Evolutionary conservation across 305 asterid genomes (phyloP).

Genomic region (Solanum aculeatissimum): DNA sequence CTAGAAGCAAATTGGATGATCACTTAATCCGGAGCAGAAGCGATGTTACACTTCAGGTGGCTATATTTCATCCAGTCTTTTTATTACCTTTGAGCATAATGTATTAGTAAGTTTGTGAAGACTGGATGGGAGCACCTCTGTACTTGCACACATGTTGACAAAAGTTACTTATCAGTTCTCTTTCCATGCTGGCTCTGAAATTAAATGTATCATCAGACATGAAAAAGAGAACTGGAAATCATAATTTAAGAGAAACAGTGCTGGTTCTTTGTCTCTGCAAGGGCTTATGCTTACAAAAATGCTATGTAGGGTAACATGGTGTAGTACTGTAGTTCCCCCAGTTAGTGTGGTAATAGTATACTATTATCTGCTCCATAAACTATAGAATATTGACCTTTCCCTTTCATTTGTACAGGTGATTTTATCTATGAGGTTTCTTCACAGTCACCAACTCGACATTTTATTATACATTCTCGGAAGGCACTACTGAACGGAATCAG

Average conservation of each 20-base stretch:
- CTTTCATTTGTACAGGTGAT: constrained; percentile 60
- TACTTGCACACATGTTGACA: background rate
- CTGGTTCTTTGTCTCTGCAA: background rate
- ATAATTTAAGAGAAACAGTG: background rate
- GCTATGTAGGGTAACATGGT: background rate
- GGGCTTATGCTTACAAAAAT: background rate
- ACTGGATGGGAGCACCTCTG: background rate
- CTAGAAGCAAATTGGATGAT: background rate
- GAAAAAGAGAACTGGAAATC: background rate
- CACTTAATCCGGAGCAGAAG: background rate
- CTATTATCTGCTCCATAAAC: background rate
- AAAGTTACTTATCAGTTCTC: background rate
- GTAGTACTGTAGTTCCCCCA: background rate
- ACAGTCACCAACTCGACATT: constrained; percentile 85
- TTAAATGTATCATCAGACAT: background rate
- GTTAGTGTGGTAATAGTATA: background rate
- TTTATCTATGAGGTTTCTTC: constrained; percentile 84
- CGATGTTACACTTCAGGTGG: background rate
- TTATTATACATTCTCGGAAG: constrained; percentile 86
- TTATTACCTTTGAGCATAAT: background rate
- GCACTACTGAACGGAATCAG: constrained; percentile 89
- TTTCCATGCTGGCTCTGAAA: background rate
- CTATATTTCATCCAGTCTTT: background rate
- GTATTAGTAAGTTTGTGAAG: background rate
- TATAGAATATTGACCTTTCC: background rate